Percentiles rank a stretch among this genome's conserved stretches.
Conservation (phyloP, 2,329 filamentous ascomycete species). For the Cladosporium sp. region DNA sequence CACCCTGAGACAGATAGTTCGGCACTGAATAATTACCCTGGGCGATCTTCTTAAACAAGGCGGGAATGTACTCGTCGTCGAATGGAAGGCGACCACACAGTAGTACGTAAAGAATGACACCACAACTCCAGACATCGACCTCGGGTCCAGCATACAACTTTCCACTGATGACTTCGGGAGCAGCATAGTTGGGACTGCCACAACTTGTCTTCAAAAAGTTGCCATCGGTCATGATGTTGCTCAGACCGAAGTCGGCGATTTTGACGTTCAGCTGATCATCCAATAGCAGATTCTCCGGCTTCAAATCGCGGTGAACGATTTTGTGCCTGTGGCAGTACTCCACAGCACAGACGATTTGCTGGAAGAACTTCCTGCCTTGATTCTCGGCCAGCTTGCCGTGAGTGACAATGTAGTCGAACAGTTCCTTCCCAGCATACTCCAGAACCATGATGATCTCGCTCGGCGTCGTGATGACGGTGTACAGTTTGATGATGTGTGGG, state of each 20-base stretch:
- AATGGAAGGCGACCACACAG: slow-evolving; percentile 77
- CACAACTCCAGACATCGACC: slow-evolving; percentile 94
- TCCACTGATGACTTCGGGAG: slow-evolving; percentile 95
- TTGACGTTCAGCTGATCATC: slow-evolving; percentile 97
- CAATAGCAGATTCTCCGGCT: slow-evolving; percentile 93
- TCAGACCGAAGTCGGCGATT: slow-evolving; percentile 97
- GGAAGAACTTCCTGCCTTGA: slow-evolving; percentile 96
- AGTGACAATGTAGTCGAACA: slow-evolving; percentile 97
- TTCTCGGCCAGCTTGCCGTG: slow-evolving; percentile 88
- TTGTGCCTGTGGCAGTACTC: slow-evolving; percentile 99
- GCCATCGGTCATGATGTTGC: slow-evolving; percentile 99
- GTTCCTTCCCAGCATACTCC: slow-evolving; percentile 92
- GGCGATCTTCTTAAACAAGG: slow-evolving; percentile 95
- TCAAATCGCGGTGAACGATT: slow-evolving; percentile 96
- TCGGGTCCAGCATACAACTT: slow-evolving; percentile 97
- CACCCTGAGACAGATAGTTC: slow-evolving; percentile 84
- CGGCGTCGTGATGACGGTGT: slow-evolving; percentile 91
- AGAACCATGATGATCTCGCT: slow-evolving; percentile 98
- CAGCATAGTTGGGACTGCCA: slow-evolving; percentile 96
- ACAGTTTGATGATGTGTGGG: slow-evolving; percentile 99
- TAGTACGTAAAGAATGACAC: slow-evolving; percentile 67
- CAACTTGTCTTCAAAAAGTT: slow-evolving; percentile 99
- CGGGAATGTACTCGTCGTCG: slow-evolving; percentile 97
- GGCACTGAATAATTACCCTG: slow-evolving; percentile 92
- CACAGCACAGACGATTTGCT: slow-evolving; percentile 97